A percentile compares a stretch with the other conserved stretches of the same genome.
Evolutionary conservation across 2,329 filamentous ascomycete species (phyloP).

Genomic region (Tolypocladium guangdongense): DNA sequence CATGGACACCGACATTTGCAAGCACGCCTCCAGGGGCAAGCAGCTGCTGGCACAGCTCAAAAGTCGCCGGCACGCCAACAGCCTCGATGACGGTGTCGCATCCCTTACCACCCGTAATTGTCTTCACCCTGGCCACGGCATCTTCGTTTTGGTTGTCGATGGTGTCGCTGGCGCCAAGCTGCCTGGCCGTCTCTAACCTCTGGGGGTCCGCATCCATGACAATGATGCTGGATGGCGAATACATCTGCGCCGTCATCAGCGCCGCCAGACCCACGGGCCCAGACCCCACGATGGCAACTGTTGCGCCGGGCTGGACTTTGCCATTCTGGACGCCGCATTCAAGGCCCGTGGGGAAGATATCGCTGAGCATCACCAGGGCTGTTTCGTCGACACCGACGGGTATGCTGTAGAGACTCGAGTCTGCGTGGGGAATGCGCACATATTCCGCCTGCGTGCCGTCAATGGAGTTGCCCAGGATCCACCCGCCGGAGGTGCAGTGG

Average conservation of each 20-base stretch:
- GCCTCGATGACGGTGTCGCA: slow-evolving; percentile 49
- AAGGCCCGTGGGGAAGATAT: slow-evolving; percentile 45
- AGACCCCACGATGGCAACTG: slow-evolving; percentile 42
- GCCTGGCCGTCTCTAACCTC: slow-evolving; percentile 33
- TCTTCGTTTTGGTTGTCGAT: slow-evolving; percentile 26
- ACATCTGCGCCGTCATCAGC: slow-evolving; percentile 42
- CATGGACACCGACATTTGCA: slow-evolving; percentile 49
- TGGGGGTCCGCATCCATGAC: slow-evolving; percentile 38
- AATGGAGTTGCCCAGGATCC: slow-evolving; percentile 40
- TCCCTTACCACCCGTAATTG: slow-evolving; percentile 37
- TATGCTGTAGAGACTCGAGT: slow-evolving; percentile 33
- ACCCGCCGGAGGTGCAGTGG: slow-evolving; percentile 42
- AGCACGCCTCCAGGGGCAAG: slow-evolving; percentile 41
- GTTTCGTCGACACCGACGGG: slow-evolving; percentile 29
- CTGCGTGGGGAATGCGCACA: slow-evolving; percentile 39
- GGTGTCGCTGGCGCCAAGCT: slow-evolving; percentile 35
- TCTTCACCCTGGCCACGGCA: slow-evolving; percentile 26
- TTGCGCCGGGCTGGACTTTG: slow-evolving; percentile 38
- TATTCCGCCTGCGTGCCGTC: slow-evolving; percentile 48
- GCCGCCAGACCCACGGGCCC: slow-evolving; percentile 46
- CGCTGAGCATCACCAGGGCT: slow-evolving; percentile 38
- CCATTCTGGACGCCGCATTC: slow-evolving; percentile 43
- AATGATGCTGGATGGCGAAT: slow-evolving; percentile 39
- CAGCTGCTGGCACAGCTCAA: slow-evolving; percentile 41
- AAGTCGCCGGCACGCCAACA: slow-evolving; percentile 41